A percentile compares a stretch with the other conserved stretches of the same genome.
Conservation (phyloP, 805 yeast genomes). For the Wickerhamiella vanderwaltii region DNA sequence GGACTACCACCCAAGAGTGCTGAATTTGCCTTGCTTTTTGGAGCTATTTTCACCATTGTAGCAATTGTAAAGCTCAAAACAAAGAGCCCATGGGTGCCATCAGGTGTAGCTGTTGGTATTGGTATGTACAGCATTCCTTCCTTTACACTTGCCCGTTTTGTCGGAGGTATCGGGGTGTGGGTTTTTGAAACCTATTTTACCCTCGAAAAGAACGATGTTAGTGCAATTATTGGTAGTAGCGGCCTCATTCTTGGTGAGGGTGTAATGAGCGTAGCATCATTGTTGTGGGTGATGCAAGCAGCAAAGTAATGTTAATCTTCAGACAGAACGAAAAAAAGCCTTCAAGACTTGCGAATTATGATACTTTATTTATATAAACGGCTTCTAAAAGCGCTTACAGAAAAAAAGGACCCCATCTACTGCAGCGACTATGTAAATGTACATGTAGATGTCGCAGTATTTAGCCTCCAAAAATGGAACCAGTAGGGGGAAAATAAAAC, state of each 20-base stretch:
- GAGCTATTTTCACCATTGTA: conserved; percentile 50
- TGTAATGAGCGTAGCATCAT: conserved; percentile 65
- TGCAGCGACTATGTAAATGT: no score
- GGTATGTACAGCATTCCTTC: conserved; percentile 92
- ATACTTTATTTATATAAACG: no score
- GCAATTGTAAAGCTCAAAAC: conserved; percentile 34
- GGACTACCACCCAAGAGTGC: conserved; percentile 77
- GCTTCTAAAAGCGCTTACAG: no score
- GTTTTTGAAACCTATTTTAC: conserved; percentile 22
- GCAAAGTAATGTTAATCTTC: no score
- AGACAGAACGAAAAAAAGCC: no score
- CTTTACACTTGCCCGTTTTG: conserved; percentile 82
- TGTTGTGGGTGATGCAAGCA: conserved; percentile 35
- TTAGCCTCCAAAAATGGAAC: no score
- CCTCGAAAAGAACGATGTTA: conserved; percentile 38
- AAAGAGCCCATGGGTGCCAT: conserved; percentile 48
- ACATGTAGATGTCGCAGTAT: no score
- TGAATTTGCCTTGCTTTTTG: conserved; percentile 56
- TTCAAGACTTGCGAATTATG: no score
- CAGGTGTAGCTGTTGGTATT: conserved; percentile 94
- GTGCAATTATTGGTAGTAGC: conserved; percentile 76
- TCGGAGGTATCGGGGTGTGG: conserved; percentile 69
- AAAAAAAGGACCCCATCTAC: no score
- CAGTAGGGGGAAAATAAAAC: no score
- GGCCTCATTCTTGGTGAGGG: conserved; percentile 95